Base-by-base conservation (phyloP, 176 grass and related monocot species). In the Rhipidocladum racemiflorum region DNA sequence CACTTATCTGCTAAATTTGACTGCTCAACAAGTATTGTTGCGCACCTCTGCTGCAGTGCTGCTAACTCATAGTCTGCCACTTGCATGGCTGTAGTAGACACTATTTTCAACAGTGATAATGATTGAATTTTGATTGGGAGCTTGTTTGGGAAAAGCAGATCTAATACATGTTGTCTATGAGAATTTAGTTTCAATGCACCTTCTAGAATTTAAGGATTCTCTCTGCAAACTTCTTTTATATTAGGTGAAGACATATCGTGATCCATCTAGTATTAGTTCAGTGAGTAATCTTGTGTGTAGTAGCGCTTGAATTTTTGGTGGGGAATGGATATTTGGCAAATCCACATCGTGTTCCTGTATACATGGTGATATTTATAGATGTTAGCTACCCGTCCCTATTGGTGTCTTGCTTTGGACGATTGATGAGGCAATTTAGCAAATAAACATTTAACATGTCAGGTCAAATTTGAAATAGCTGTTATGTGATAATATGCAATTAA, bases 321-420 rank as follows among this genome's bases (percentile, higher is more conserved):
- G 56, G 39, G 38, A 77, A 44, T 77, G 20, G 74, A 42, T 51
- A 17, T 72, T 72, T 51, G 15, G 49, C 70, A 73, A 53, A 32
- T 12, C 16, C 46, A 29, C 21, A 18, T 74, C 49, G 36, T 53
- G 21, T 73, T 73, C 4, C 17, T 73, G 74, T 77, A 77, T 28
- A 44, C 74, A 77, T 61, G 36, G 38, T 24, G 15, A 6, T 75
- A 13, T 59, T 13, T 15, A 59, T 39, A 75, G 51, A 23, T n/a
- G 21, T 56, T 56, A 10, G 53, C 53, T 56, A 56, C 53, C 23
- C 8, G 25, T 50, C 27, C 66, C 39, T 44, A 25, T 69, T 21
- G 16, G 4, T 51, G 46, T 35, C 72, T 74, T 74, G 49, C 49
- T 56, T 56, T 73, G 35, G 72, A 56, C 56, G 51, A 56, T 56